Evolutionary conservation across 805 yeast species (phyloP), one percentile per base, ranked within the genome.

Genomic region (Brettanomyces anomalus): DNA sequence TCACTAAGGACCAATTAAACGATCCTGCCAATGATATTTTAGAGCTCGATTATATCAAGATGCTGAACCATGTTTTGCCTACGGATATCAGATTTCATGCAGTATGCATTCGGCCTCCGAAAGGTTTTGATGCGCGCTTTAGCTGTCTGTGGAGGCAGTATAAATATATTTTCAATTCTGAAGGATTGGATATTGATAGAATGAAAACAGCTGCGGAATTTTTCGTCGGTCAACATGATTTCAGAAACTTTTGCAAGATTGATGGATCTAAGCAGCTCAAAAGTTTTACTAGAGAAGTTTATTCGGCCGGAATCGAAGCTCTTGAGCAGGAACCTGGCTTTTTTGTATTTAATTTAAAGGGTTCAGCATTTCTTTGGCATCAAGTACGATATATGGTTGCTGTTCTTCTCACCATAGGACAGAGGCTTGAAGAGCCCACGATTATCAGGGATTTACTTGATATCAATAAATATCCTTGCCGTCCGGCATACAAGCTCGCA

Each of bases 331-430:
- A 48, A 7, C 45, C 50, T 15, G 76, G 73, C 4, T 68, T 75
- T 43, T 84, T 70, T 54, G 81, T 79, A 44, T 78, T 90, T 58
- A 88, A 87, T 57, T 65, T 93, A 42, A 70, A 74, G 48, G 98
- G 98, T 0, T 69, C 85, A 1, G 98, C 97, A 7, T 93, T 93
- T 52, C 64, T 93, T 43, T 93, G 97, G 97, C 97, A 93, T 59
- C 98, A 93, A 62, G 98, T 93, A 16, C 74, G 98, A 45, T 88
- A 95, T 51, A 93, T 93, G 93, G 76, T 88, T 66, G 96, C 95
- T 0, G 68, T 84, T 10, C 59, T 93, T 43, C 76, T 93, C 42
- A 62, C 83, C 19, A 79, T 88, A 6, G 98, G 96, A 0, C 95
- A 88, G 60, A 67, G 68, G 14, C 69, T 75, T 17, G 98, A 93